Conservation (phyloP, 768 basidiomycete genomes). For the Leccinum aurantiacum region DNA sequence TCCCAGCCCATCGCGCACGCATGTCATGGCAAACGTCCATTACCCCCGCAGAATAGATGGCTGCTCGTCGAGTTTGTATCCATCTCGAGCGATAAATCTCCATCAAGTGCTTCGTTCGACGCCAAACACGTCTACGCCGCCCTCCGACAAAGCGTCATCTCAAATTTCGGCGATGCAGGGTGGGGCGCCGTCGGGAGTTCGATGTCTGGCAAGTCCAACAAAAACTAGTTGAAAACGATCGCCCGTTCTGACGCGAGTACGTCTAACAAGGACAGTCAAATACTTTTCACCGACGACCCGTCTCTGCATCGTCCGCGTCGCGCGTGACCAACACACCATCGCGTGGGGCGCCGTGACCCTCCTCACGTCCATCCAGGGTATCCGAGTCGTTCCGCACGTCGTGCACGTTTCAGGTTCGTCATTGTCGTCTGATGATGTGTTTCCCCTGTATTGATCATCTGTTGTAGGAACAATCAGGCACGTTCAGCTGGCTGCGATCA, state of each 20-base stretch:
- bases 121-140: slow-evolving; percentile 66
- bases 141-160: too few relatives aligned
- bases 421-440: not conserved
- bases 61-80: slow-evolving; percentile 81
- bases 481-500: slow-evolving; percentile 75
- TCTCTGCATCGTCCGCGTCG: slow-evolving; percentile 83
- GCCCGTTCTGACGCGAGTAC: not conserved
- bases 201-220: slow-evolving; percentile 41
- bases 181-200: not conserved
- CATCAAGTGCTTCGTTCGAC: slow-evolving; percentile 37
- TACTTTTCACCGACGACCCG: slow-evolving; percentile 85
- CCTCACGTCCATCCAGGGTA: slow-evolving; percentile 42
- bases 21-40: not conserved
- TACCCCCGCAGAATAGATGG: slow-evolving; percentile 73
- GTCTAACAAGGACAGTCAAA: slow-evolving; percentile 65
- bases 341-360: slow-evolving; percentile 84
- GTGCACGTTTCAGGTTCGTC: slow-evolving; percentile 75
- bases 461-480: slow-evolving; percentile 82
- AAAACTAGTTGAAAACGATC: not conserved
- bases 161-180: too few relatives aligned
- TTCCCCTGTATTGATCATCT: too few relatives aligned
- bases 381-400: slow-evolving; percentile 67
- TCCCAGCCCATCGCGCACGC: not conserved
- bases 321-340: slow-evolving; percentile 74
- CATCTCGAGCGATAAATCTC: slow-evolving; percentile 26